These are phyloP conservation scores for Margaritispora aquatica DNA, from an alignment of 495 filamentous ascomycete species.

Conservation along the genomic window DNA sequence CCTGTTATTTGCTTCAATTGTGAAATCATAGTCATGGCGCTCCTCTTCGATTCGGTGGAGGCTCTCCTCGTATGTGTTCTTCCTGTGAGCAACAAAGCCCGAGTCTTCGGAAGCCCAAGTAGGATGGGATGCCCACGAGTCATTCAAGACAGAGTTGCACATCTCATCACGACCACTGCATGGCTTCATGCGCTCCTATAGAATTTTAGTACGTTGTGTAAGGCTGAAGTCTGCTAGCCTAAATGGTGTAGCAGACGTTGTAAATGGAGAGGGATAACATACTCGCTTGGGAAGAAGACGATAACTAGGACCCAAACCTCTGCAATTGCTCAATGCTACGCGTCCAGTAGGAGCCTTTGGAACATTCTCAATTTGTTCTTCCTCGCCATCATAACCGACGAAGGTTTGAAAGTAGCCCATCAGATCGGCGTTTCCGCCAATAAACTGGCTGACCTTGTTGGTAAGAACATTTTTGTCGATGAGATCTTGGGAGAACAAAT, in stretches of 20 bases:
- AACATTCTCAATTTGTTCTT: conserved; percentile 72
- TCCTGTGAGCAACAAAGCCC: conserved; percentile 94
- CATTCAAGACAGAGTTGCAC: conserved; percentile 85
- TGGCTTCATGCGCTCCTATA: conserved; percentile 68
- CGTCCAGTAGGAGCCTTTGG: conserved; percentile 65
- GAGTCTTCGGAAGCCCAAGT: conserved; percentile 99
- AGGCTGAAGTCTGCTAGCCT: too few relatives aligned
- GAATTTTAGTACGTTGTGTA: not conserved
- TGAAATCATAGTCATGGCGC: conserved; percentile 96
- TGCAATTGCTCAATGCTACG: conserved; percentile 88
- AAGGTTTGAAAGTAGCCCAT: conserved; percentile 80
- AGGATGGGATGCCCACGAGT: conserved; percentile 97
- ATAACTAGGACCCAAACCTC: conserved; percentile 90
- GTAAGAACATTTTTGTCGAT: conserved; percentile 77
- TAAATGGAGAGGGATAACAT: conserved; percentile 22
- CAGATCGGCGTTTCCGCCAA: conserved; percentile 81
- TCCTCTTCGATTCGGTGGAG: conserved; percentile 97
- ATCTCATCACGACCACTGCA: conserved; percentile 94
- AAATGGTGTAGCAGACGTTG: not conserved
- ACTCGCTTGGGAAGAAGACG: conserved; percentile 75
- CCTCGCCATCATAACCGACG: conserved; percentile 62
- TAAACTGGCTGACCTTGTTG: conserved; percentile 75
- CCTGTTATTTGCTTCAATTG: conserved; percentile 87
- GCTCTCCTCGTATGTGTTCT: conserved; percentile 89
- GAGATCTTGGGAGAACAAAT: conserved; percentile 84